phyloP scores from a whole-genome alignment of 805 yeast genomes.

The Candida corydali region DNA sequence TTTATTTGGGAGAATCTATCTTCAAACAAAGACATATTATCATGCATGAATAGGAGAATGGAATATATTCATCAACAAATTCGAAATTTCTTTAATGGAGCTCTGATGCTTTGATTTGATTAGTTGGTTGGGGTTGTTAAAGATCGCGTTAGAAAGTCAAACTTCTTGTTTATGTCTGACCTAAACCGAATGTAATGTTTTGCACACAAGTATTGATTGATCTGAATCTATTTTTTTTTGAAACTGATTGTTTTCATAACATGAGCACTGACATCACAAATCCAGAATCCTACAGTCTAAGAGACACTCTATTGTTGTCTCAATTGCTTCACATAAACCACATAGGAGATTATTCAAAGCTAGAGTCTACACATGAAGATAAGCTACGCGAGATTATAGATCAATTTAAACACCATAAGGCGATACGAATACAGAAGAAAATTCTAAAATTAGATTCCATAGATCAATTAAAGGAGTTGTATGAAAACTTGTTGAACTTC shows the following conservation, averaged over 20 bases:
- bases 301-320: constrained; percentile 33
- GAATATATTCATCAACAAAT: no score
- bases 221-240: no score
- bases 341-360: constrained; percentile 16
- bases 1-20: constrained; percentile 28
- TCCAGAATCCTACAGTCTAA: constrained; percentile 13
- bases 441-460: constrained; percentile 8
- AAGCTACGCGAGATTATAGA: constrained; percentile 18
- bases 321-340: constrained; percentile 36
- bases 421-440: constrained; percentile 8
- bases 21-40: constrained; percentile 15
- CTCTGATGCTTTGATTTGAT: no score
- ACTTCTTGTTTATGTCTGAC: no score
- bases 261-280: constrained; percentile 1
- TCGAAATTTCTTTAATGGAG: no score
- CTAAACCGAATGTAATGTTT: no score
- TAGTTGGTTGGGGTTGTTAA: no score
- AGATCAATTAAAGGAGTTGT: constrained; percentile 15
- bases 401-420: constrained; percentile 9
- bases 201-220: no score
- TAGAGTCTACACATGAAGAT: constrained; percentile 10
- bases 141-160: no score
- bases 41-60: no score
- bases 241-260: no score
- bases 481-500: constrained; percentile 22